Percentiles rank a stretch among this genome's conserved stretches.
Evolutionary conservation across 495 filamentous ascomycete genomes (phyloP).

Genomic region (Lasiosphaeriaceae sp.): DNA sequence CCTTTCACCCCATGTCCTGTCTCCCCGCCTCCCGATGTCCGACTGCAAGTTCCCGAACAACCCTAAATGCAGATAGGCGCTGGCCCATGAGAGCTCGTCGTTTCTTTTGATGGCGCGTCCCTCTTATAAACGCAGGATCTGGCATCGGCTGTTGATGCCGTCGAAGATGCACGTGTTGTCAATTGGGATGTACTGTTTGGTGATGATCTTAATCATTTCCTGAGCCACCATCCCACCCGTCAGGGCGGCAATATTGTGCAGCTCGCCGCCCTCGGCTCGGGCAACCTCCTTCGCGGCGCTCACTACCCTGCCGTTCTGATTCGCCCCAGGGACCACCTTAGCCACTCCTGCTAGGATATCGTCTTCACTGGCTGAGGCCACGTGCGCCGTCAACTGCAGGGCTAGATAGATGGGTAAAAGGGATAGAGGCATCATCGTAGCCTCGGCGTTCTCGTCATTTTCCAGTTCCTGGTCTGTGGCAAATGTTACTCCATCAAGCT

Average conservation of each 20-base stretch:
- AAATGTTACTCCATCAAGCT: constrained; percentile 12
- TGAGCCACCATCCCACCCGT: constrained; percentile 91
- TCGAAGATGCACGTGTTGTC: constrained; percentile 94
- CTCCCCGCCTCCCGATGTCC: background rate
- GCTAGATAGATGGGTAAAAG: constrained; percentile 78
- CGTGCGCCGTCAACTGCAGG: constrained; percentile 53
- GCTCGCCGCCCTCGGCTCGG: constrained; percentile 76
- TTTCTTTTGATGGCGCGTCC: background rate
- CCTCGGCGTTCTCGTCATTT: constrained; percentile 40
- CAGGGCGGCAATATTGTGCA: constrained; percentile 91
- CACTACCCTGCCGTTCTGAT: constrained; percentile 41
- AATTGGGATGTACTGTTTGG: constrained; percentile 91
- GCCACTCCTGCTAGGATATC: constrained; percentile 38
- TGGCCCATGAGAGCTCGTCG: background rate
- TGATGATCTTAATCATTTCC: constrained; percentile 94
- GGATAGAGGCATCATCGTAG: constrained; percentile 49
- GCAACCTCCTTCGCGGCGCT: constrained; percentile 63
- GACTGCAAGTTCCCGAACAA: background rate
- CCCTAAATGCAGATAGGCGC: background rate
- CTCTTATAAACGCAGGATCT: constrained; percentile 56
- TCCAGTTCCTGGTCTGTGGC: constrained; percentile 34
- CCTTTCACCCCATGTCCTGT: background rate
- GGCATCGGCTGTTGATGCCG: constrained; percentile 74
- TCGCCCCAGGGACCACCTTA: constrained; percentile 41
- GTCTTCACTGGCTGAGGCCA: constrained; percentile 36